Percentiles rank a stretch among this genome's conserved stretches.
Evolutionary conservation across 768 basidiomycete species (phyloP).

Genomic region (Amanita brunnescens): DNA sequence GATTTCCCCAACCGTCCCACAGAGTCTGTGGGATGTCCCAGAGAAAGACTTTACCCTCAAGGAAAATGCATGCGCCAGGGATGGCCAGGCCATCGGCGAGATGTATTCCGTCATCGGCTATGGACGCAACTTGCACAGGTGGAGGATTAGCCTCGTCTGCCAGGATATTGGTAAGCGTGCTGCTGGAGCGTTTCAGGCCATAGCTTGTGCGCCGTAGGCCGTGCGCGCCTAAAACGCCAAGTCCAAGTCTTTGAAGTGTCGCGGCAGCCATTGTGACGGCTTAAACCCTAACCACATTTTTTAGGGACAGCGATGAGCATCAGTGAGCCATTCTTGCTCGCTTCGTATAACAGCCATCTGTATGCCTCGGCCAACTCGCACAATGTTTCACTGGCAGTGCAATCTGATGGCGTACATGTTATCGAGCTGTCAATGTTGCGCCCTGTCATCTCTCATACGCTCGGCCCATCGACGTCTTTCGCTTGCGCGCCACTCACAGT

Average conservation of each 20-base stretch:
- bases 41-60: conserved; percentile 79
- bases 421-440: conserved; percentile 59
- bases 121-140: conserved; percentile 62
- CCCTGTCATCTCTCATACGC: conserved; percentile 58
- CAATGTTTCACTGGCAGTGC: conserved; percentile 52
- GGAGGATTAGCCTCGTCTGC: conserved; percentile 61
- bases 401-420: conserved; percentile 69
- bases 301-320: conserved; percentile 12
- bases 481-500: conserved; percentile 47
- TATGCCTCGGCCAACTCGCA: not conserved
- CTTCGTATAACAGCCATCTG: conserved; percentile 20
- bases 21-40: conserved; percentile 73
- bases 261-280: not conserved
- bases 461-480: conserved; percentile 58
- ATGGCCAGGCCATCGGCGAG: conserved; percentile 75
- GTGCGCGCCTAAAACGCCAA: not conserved
- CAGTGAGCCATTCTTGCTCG: conserved; percentile 30
- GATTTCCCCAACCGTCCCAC: conserved; percentile 65
- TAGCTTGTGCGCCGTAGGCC: not conserved
- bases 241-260: not conserved
- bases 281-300: conserved; percentile 9
- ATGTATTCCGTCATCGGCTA: conserved; percentile 54
- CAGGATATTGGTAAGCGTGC: conserved; percentile 63
- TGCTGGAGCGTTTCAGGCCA: conserved; percentile 1
- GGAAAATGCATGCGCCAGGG: conserved; percentile 70